Evolutionary conservation across 2,329 filamentous ascomycete genomes (phyloP).

Genomic region (Fusarium ramigenum): DNA sequence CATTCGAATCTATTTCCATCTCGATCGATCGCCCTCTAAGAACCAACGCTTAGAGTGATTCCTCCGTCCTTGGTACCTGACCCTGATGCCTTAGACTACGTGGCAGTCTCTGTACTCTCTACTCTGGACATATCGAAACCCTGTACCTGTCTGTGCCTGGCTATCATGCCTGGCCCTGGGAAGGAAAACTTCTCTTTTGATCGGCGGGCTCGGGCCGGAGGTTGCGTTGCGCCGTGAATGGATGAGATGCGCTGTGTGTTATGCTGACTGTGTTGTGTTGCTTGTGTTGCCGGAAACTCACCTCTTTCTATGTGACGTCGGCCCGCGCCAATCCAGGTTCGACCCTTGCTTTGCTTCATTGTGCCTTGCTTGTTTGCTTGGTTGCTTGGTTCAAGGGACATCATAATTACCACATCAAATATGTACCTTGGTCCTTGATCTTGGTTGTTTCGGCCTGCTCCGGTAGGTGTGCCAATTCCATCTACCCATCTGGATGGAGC

Average conservation of each 20-base stretch:
- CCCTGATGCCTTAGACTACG: conserved; percentile 4
- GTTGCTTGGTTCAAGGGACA: conserved; percentile 9
- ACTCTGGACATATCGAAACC: conserved; percentile 1
- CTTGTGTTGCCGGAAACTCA: conserved; percentile 20
- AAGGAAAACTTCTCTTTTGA: conserved; percentile 21
- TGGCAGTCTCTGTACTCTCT: conserved; percentile 11
- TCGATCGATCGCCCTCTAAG: conserved; percentile 14
- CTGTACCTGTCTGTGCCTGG: conserved; percentile 17
- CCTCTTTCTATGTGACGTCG: conserved; percentile 27
- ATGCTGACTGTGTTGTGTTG: background rate
- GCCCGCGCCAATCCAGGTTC: conserved; percentile 1
- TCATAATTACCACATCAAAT: background rate
- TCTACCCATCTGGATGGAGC: background rate
- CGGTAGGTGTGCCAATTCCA: background rate
- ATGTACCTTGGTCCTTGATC: background rate
- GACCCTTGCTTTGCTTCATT: background rate
- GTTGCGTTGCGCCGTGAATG: conserved; percentile 1
- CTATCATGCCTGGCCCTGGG: conserved; percentile 7
- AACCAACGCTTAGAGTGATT: background rate
- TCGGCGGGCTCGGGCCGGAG: conserved; percentile 29
- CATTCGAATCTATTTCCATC: background rate
- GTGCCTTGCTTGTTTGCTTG: background rate
- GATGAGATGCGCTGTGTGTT: background rate
- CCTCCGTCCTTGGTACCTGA: conserved; percentile 2
- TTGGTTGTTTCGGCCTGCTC: conserved; percentile 16